Conservation (phyloP, 257 asterid genomes). For the Solanum sitiens region DNA sequence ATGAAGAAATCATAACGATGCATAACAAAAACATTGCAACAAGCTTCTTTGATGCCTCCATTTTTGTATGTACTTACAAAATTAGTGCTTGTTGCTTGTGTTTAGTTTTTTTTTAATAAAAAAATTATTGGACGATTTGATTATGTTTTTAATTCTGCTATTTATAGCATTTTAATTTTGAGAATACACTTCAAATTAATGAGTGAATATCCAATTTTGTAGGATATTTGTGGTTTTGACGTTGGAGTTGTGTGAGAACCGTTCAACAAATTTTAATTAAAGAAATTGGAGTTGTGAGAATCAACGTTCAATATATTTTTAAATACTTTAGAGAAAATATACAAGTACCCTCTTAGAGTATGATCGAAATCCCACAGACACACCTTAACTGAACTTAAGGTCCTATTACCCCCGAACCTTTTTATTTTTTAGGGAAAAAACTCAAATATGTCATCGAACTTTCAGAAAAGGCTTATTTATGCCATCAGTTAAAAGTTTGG, state of each 20-base stretch:
- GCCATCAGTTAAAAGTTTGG: no score
- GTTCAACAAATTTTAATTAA: neutral
- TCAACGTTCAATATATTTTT: neutral
- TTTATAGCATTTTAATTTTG: neutral
- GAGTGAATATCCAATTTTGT: neutral
- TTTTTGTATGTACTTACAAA: neutral
- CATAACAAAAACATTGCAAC: neutral
- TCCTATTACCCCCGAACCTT: no score
- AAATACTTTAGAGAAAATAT: neutral
- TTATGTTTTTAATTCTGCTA: neutral
- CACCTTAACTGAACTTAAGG: no score
- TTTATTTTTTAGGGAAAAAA: no score
- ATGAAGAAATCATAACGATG: neutral
- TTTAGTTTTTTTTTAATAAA: neutral
- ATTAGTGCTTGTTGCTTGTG: neutral
- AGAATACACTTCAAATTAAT: neutral
- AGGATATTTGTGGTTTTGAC: neutral
- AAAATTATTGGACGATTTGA: neutral
- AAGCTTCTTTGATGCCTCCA: neutral
- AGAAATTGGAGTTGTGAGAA: neutral
- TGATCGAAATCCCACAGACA: no score
- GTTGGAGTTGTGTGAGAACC: neutral
- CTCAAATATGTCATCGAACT: no score
- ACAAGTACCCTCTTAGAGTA: no score
- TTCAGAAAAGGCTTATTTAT: no score